Evolutionary conservation across 345 rosid genomes (phyloP), one percentile per base, ranked within the genome.

Genomic region (Rhodamnia rubescens): DNA sequence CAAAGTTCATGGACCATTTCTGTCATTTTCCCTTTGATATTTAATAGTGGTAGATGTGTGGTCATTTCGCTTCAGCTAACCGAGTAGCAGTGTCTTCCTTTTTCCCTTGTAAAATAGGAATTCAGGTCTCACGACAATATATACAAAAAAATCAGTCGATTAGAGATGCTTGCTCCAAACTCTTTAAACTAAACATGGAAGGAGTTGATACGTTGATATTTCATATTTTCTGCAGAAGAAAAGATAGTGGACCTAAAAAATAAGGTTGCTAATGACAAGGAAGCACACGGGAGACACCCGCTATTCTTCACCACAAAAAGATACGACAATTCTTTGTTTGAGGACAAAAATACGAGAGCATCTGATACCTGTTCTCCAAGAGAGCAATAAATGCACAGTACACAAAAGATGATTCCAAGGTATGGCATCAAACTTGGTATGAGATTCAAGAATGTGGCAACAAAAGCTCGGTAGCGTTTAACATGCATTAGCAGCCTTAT

Each of bases 351-450:
- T 44, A 69, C 12, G 2, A 36, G 47, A 36, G 20, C 80, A 32
- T 69, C 80, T 9, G 53, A 69, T 91, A 97, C 99, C 99, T 97
- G 99, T 74, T 93, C 93, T 29, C 99, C 99, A 82, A 97, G 92
- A 81, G 98, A 94, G 90, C 99, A 94, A 92, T 96, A 97, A 90
- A 97, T 89, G 87, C 99, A 96, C 80, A 96, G 85, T 49, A 97
- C 93, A 74, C 98, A 95, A 88, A 96, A 96, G 84, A 97, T 93
- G 84, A 91, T 94, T 51, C 99, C 99, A 49, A 97, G 91, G 86
- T 95, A 97, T 36, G 99, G 99, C 98, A 96, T 95, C 91, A 97
- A 85, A 87, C 99, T 97, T 85, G 99, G 99, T 90, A 97, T 83
- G 83, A 97, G 96, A 74, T 96, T 94, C 69, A 97, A 91, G 87